Evolutionary conservation across 768 basidiomycete species (phyloP).

Genomic region (Calocybe indica): DNA sequence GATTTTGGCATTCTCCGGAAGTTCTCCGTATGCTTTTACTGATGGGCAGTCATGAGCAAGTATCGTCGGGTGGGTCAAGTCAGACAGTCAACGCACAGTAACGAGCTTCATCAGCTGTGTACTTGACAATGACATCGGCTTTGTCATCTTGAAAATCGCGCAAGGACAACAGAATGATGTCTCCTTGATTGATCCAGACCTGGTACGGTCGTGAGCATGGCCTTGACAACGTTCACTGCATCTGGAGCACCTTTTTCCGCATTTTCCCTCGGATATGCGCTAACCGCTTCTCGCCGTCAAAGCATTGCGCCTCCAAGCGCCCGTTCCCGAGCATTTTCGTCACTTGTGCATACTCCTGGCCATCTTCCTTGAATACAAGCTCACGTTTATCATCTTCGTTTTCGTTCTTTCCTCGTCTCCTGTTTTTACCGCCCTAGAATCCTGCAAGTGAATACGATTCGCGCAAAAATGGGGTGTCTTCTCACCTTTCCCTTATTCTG

Average conservation of each 20-base stretch:
- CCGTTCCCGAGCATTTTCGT: conserved; percentile 99
- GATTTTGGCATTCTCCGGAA: conserved; percentile 94
- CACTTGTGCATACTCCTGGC: conserved; percentile 98
- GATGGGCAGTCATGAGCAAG: conserved; percentile 3
- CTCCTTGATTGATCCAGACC: conserved; percentile 99
- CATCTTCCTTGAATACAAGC: conserved; percentile 96
- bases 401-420: conserved; percentile 99
- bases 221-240: conserved; percentile 4
- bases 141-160: conserved; percentile 99
- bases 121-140: conserved; percentile 99
- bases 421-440: conserved; percentile 92
- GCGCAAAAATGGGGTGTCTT: neutral
- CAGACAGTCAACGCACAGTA: conserved; percentile 43
- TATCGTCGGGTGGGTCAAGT: neutral
- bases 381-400: conserved; percentile 99
- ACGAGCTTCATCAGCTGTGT: conserved; percentile 92
- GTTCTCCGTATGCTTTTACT: conserved; percentile 98
- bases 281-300: conserved; percentile 96
- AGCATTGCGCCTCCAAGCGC: conserved; percentile 91
- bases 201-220: conserved; percentile 21
- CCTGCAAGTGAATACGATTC: neutral
- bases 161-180: conserved; percentile 89
- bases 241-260: conserved; percentile 85
- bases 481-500: conserved; percentile 76
- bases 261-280: conserved; percentile 99